Base-by-base conservation (phyloP, 331 rosid genomes). In the Quercus lobata region DNA sequence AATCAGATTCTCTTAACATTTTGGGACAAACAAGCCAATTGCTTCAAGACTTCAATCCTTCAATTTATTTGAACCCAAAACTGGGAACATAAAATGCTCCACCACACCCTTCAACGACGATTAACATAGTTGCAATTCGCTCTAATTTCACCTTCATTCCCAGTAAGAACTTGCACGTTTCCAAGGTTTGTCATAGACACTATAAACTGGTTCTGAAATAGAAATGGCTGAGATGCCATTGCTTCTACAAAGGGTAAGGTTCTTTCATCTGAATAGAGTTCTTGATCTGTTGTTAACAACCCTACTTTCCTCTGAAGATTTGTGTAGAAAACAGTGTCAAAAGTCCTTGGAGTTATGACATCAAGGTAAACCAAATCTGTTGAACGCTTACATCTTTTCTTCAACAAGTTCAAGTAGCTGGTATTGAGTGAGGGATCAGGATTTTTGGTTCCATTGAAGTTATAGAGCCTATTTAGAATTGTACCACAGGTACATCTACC, bases 141-240 rank as follows among this genome's bases (percentile, higher is more conserved):
- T 56, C 98, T 82, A 73, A 94, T 89, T 79, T 94, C 97, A 10
- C 98, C 98, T 75, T 88, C 87, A 73, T 82, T 77, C 82, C 93
- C 78, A 27, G 95, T 90, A 21, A 91, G 81, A 29, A 92, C 94
- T 32, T 92, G 90, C 30, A 94, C 92, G 82, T 94, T 94, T 72
- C 98, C 98, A 83, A 92, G 92, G 80, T 90, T 94, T 78, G 89
- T 89, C 97, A 94, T 91, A 4, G 98, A 94, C 37, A 78, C 90
- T 0, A 93, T 79, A 83, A 92, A 94, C 75, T 92, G 98, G 88
- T 88, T 88, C 12, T 81, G 74, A 32, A 94, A 90, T 30, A 92
- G 91, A 12, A 81, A 80, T 58, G 90, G 88, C 3, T 92, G 97
- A 10, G 93, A 79, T 69, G 89, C 92, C 88, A 94, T 76, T 53